Evolutionary conservation across 1,284 basidiomycete genomes (phyloP).

Genomic region (Ustilago shanxiensis): DNA sequence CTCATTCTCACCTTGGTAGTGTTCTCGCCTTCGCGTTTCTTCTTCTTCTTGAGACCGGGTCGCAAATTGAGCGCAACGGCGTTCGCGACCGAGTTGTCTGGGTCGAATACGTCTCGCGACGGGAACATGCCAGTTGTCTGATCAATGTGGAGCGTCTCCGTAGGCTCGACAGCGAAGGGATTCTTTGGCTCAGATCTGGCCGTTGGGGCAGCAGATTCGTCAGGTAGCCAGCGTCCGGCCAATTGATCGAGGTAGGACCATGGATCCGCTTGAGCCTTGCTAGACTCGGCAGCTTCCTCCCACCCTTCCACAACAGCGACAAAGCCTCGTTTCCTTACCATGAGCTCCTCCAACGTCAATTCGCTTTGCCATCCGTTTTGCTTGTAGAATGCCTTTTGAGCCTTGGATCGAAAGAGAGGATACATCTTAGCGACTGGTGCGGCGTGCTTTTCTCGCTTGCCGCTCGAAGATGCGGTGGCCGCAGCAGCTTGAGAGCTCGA

Average conservation of each 20-base stretch:
- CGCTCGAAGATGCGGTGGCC: slow-evolving; percentile 11
- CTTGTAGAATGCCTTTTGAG: slow-evolving; percentile 37
- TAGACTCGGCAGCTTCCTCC: slow-evolving; percentile 25
- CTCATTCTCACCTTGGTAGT: slow-evolving; percentile 45
- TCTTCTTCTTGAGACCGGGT: slow-evolving; percentile 46
- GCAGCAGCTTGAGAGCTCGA: slow-evolving; percentile 12
- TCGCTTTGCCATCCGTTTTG: slow-evolving; percentile 52
- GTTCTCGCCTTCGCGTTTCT: slow-evolving; percentile 43
- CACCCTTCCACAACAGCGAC: slow-evolving; percentile 31
- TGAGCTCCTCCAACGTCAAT: slow-evolving; percentile 59
- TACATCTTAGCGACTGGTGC: slow-evolving; percentile 61
- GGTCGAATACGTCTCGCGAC: slow-evolving; percentile 44
- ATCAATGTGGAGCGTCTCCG: slow-evolving; percentile 29
- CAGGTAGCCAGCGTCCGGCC: slow-evolving; percentile 59
- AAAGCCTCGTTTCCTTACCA: slow-evolving; percentile 34
- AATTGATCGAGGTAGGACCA: slow-evolving; percentile 60
- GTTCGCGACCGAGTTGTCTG: slow-evolving; percentile 52
- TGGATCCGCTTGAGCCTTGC: slow-evolving; percentile 41
- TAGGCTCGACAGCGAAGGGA: slow-evolving; percentile 27
- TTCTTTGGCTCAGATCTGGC: neutral
- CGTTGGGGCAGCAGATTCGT: slow-evolving; percentile 3
- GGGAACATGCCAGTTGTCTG: slow-evolving; percentile 46
- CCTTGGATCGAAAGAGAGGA: slow-evolving; percentile 37
- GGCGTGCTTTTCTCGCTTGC: slow-evolving; percentile 57
- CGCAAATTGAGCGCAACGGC: slow-evolving; percentile 53